Conservation (phyloP, 2,329 filamentous ascomycete species). For the Fusarium pininemorale region DNA sequence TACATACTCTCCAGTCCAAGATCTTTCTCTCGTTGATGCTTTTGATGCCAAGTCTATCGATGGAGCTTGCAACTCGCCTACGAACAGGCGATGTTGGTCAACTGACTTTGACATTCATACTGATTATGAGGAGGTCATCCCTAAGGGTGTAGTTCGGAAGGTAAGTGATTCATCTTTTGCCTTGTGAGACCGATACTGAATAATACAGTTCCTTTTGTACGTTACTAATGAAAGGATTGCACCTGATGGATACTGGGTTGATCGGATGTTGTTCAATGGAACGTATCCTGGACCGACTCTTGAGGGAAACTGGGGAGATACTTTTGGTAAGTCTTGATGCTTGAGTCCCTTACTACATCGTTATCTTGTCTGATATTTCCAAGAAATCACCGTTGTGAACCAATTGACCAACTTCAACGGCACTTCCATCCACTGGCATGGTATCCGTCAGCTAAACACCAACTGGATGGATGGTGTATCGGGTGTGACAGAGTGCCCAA, state of each 20-base stretch:
- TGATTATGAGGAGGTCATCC: neutral
- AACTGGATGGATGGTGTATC: constrained; percentile 1
- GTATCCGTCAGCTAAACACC: neutral
- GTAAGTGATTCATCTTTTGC: neutral
- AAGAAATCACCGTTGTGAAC: neutral
- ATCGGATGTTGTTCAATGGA: neutral
- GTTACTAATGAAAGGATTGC: neutral
- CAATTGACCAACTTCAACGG: neutral
- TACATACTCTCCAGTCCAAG: neutral
- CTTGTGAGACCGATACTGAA: neutral
- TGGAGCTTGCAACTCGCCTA: neutral
- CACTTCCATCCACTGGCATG: neutral
- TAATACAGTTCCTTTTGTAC: neutral
- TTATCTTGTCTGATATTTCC: neutral
- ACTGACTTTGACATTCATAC: neutral
- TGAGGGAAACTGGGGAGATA: neutral
- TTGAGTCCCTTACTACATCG: neutral
- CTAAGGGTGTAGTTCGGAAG: neutral
- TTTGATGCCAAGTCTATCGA: neutral
- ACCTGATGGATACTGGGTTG: neutral
- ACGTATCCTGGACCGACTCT: neutral
- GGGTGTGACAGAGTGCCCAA: neutral
- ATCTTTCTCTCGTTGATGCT: neutral
- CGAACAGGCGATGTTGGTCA: neutral
- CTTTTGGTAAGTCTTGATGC: neutral